phyloP scores from a whole-genome alignment of 225 moss, liverwort and hornwort species.

The Lunularia cruciata region DNA sequence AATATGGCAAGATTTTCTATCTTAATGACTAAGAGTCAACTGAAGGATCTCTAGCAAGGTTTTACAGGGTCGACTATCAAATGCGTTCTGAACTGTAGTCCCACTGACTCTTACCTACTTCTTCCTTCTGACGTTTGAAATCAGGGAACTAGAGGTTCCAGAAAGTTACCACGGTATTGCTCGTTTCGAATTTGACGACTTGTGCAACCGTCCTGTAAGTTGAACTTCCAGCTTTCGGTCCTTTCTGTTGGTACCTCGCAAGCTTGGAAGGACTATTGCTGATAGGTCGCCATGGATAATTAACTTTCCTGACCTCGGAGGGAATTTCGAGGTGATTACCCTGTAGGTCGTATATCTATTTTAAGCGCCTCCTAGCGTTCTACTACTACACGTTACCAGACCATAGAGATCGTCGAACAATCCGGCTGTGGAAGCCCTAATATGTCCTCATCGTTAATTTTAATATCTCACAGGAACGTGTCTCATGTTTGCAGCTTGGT shows the following conservation, averaged over 20 bases:
- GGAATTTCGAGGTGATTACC: too few relatives aligned
- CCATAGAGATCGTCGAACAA: not conserved
- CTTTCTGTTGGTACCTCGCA: too few relatives aligned
- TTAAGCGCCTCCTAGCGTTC: too few relatives aligned
- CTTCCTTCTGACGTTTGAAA: not conserved
- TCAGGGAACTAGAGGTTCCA: conserved; percentile 73
- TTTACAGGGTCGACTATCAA: too few relatives aligned
- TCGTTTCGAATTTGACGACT: conserved; percentile 78
- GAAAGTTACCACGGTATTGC: conserved; percentile 70
- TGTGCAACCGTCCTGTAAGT: conserved; percentile 74
- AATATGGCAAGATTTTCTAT: too few relatives aligned
- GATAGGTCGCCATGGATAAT: too few relatives aligned
- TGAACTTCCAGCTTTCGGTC: not conserved
- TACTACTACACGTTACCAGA: too few relatives aligned
- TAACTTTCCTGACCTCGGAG: too few relatives aligned
- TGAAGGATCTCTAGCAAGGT: not conserved
- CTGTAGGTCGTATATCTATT: too few relatives aligned
- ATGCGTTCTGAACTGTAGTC: not conserved
- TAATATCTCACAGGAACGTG: not conserved
- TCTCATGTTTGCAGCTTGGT: conserved; percentile 67
- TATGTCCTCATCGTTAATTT: too few relatives aligned
- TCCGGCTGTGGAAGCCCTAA: too few relatives aligned
- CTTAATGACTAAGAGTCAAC: not conserved
- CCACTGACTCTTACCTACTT: not conserved
- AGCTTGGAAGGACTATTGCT: too few relatives aligned